Evolutionary conservation across 352 stramenopile genomes (phyloP), one percentile per base, ranked within the genome.

Genomic region (Chrysophaeum taylorii): DNA sequence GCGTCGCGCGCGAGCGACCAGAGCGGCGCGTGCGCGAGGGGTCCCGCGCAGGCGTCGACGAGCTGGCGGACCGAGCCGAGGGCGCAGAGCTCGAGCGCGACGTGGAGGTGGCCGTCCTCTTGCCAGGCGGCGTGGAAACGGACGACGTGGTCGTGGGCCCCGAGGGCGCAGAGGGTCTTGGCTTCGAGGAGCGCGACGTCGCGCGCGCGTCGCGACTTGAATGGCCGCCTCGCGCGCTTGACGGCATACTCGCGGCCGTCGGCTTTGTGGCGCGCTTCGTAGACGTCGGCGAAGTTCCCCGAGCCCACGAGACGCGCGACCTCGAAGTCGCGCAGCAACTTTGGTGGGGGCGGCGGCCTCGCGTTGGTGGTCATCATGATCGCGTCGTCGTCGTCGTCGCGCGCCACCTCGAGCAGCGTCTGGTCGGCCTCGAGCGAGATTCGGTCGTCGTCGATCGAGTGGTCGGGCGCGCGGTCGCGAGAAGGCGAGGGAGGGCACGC

Each of bases 81-180:
- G 29, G 81, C 79, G 64, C 87, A 94, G 23, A 93, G 68, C 69
- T 94, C 87, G 63, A 84, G 88, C 73, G 92, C 85, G 31, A 93
- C 74, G 54, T 84, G 90, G 60, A 95, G 88, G 57, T 84, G 85
- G 0, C 85, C 86, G 36, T 87, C 79, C 43, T 92, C 82, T 73
- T 93, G 87, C 88, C 88, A 94, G 0, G 88, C 87, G 69, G 87
- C 83, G 70, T 89, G 83, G 73, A 92, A 92, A 16, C 82, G 77
- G 14, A 93, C 76, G 41, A 93, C 78, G 48, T 52, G 18, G 48
- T 25, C 48, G 7, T 36, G 9, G 31, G 41, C 64, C 27, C 33
- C 39, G 27, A 73, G 15, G 39, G 18, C 23, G 38, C 67, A 39
- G 29, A 73, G 64, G 1, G 53, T 33, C 1, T 29, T 15, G 7